phyloP scores from a whole-genome alignment of 2,329 filamentous ascomycete species.

The Penicillium vulpinum region DNA sequence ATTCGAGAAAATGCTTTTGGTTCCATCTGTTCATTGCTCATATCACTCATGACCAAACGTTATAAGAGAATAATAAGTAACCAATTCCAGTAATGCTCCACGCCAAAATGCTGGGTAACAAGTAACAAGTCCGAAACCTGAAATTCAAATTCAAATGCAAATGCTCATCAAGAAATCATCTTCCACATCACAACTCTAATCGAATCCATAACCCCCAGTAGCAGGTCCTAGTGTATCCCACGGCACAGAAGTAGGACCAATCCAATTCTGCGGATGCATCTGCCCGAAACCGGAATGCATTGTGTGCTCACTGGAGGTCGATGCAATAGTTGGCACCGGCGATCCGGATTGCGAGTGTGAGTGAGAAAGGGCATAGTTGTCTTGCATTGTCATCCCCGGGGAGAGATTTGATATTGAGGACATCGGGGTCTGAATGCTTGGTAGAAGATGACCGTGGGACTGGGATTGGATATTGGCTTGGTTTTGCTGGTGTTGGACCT shows the following conservation, averaged over 20 bases:
- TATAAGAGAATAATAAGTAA: neutral
- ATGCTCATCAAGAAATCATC: neutral
- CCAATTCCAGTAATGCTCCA: neutral
- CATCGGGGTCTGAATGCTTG: slow-evolving; percentile 11
- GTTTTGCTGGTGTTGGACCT: slow-evolving; percentile 13
- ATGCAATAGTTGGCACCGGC: slow-evolving; percentile 21
- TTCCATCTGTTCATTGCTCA: slow-evolving; percentile 3
- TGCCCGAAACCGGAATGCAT: slow-evolving; percentile 24
- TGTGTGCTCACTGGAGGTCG: slow-evolving; percentile 19
- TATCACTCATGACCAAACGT: slow-evolving; percentile 3
- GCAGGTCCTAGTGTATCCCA: slow-evolving; percentile 27
- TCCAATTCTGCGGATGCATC: slow-evolving; percentile 37
- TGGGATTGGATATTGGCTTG: slow-evolving; percentile 12
- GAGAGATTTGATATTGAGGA: slow-evolving; percentile 13
- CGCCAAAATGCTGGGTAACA: neutral
- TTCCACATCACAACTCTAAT: slow-evolving; percentile 1
- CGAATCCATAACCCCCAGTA: slow-evolving; percentile 17
- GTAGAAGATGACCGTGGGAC: slow-evolving; percentile 8
- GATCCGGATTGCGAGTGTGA: slow-evolving; percentile 20
- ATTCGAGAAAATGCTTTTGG: neutral
- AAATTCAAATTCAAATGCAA: neutral
- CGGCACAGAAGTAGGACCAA: slow-evolving; percentile 31
- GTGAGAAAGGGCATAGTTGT: slow-evolving; percentile 14
- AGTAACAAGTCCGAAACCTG: neutral
- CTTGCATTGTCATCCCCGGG: slow-evolving; percentile 9